Evolutionary conservation across 2,329 filamentous ascomycete genomes (phyloP).

Genomic region (Pseudovirgaria hyperparasitica): DNA sequence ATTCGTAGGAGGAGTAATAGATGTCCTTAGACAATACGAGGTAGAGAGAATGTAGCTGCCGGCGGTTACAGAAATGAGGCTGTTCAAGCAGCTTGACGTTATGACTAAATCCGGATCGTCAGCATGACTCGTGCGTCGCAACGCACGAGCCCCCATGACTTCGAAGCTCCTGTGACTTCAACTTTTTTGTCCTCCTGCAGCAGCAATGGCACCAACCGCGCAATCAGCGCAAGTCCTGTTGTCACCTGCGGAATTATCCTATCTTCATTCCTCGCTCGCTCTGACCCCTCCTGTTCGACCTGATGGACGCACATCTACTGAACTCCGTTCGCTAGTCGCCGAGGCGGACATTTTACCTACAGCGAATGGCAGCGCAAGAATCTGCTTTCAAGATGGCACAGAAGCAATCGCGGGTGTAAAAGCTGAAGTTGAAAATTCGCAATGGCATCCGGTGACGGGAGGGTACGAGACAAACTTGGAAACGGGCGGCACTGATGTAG

Average conservation of each 20-base stretch:
- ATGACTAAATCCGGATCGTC: too few species aligned
- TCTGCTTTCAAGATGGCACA: slow-evolving; percentile 89
- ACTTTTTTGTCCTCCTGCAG: too few species aligned
- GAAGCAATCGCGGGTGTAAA: slow-evolving; percentile 95
- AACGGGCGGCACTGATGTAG: slow-evolving; percentile 19
- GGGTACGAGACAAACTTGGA: slow-evolving; percentile 13
- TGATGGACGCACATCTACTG: slow-evolving; percentile 67
- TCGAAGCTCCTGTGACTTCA: too few species aligned
- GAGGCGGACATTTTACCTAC: slow-evolving; percentile 83
- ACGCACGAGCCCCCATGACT: too few species aligned
- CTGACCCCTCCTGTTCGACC: slow-evolving; percentile 76
- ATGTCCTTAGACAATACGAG: too few species aligned
- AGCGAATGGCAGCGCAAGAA: slow-evolving; percentile 82
- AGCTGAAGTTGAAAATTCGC: slow-evolving; percentile 76
- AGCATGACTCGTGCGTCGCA: too few species aligned
- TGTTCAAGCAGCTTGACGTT: too few species aligned
- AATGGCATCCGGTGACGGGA: slow-evolving; percentile 13
- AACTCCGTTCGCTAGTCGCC: slow-evolving; percentile 83
- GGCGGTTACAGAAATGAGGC: too few species aligned
- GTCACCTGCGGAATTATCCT: slow-evolving; percentile 91
- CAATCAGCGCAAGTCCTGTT: slow-evolving; percentile 51
- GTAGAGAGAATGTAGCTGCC: too few species aligned
- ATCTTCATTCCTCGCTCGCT: slow-evolving; percentile 77
- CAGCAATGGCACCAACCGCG: slow-evolving; percentile 20
- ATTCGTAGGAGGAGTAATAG: too few species aligned